These are phyloP conservation scores for Solanum lycopersicoides DNA, from an alignment of 257 asterid genomes.

Conservation along the genomic window DNA sequence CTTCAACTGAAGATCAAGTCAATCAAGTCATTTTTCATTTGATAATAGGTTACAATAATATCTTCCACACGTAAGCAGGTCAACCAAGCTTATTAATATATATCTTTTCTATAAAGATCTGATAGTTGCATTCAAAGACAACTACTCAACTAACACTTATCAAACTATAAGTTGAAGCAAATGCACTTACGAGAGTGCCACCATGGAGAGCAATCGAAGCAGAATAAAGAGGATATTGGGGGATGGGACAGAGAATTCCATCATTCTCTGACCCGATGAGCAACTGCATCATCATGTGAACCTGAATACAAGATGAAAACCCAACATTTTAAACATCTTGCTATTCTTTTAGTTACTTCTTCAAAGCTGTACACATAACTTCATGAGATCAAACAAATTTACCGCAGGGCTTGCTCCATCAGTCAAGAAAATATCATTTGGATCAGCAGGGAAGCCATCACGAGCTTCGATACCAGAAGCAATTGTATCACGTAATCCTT, in stretches of 20 bases:
- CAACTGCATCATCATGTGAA: slow-evolving; percentile 99
- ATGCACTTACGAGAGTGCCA: slow-evolving; percentile 75
- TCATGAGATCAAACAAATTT: neutral
- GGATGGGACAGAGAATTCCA: slow-evolving; percentile 94
- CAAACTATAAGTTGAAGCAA: neutral
- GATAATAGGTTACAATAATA: neutral
- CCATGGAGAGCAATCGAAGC: slow-evolving; percentile 92
- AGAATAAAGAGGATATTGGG: slow-evolving; percentile 90
- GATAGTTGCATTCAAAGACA: neutral
- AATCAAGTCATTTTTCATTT: neutral
- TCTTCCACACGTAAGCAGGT: neutral
- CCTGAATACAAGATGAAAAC: slow-evolving; percentile 32
- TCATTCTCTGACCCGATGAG: slow-evolving; percentile 67
- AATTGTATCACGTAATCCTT: slow-evolving; percentile 86
- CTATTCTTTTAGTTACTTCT: neutral
- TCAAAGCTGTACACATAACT: neutral
- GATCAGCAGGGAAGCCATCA: slow-evolving; percentile 91
- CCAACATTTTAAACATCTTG: neutral
- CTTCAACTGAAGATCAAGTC: neutral
- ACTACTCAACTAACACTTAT: neutral
- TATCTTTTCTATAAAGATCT: neutral
- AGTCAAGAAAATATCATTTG: slow-evolving; percentile 91
- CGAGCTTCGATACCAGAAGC: slow-evolving; percentile 96
- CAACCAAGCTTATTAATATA: neutral
- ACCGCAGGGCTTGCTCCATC: slow-evolving; percentile 99